Percentiles rank a stretch among this genome's conserved stretches.
Evolutionary conservation across 345 rosid genomes (phyloP).

Genomic region (Jatropha curcas): DNA sequence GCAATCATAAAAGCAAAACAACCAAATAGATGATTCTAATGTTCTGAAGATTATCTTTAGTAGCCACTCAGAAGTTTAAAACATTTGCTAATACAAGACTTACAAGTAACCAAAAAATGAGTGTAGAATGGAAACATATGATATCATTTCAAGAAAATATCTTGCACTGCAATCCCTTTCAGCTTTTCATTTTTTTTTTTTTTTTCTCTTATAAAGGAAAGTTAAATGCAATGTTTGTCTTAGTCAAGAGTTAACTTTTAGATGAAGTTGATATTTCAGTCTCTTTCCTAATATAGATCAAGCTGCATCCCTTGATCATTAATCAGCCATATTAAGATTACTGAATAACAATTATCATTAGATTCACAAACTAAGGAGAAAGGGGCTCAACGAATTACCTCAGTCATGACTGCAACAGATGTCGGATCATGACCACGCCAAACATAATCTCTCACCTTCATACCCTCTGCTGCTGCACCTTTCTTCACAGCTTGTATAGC

Average conservation of each 20-base stretch:
- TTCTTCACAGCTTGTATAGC: slow-evolving; percentile 96
- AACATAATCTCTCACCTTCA: slow-evolving; percentile 79
- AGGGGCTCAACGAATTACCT: slow-evolving; percentile 46
- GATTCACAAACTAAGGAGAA: not conserved
- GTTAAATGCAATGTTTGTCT: not conserved
- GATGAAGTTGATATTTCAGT: not conserved
- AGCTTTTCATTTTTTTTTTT: not conserved
- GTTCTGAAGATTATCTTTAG: not conserved
- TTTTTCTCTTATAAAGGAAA: not conserved
- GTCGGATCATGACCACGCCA: slow-evolving; percentile 99
- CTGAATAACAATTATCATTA: not conserved
- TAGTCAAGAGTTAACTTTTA: not conserved
- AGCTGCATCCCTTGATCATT: not conserved
- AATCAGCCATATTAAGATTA: not conserved
- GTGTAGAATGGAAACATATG: not conserved
- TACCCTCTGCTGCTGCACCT: slow-evolving; percentile 97
- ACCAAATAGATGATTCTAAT: not conserved
- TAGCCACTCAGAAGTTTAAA: not conserved
- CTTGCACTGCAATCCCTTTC: not conserved
- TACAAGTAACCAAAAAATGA: too few relatives aligned
- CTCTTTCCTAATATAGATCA: not conserved
- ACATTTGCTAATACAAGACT: not conserved
- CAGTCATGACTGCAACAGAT: slow-evolving; percentile 98
- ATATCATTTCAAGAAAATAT: not conserved
- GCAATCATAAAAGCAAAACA: not conserved